phyloP scores from a whole-genome alignment of 306 rosid genomes.

The Quercus parvula region DNA sequence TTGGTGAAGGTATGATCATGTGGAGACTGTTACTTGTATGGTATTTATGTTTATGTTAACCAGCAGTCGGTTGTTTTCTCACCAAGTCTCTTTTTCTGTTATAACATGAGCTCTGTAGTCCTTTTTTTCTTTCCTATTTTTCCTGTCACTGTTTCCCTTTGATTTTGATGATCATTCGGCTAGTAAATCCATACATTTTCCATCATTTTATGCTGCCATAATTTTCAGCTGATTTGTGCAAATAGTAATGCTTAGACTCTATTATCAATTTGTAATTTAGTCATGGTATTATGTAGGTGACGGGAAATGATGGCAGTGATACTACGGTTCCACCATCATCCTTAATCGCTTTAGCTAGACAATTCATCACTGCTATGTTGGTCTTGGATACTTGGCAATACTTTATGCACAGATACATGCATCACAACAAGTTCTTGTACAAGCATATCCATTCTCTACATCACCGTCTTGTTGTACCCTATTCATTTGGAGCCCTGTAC shows the following conservation, averaged over 20 bases:
- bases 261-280: constrained; percentile 13
- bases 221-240: neutral
- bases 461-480: constrained; percentile 85
- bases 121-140: neutral
- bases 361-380: constrained; percentile 78
- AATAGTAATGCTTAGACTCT: constrained; percentile 7
- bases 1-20: neutral
- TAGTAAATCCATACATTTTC: neutral
- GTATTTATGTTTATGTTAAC: neutral
- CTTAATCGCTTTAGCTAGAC: constrained; percentile 47
- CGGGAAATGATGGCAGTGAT: constrained; percentile 49
- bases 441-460: constrained; percentile 93
- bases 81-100: neutral
- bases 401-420: constrained; percentile 97
- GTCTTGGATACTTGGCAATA: constrained; percentile 98
- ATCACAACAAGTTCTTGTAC: constrained; percentile 88
- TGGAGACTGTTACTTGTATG: neutral
- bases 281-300: constrained; percentile 47
- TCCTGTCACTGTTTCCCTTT: neutral
- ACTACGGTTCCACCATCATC: constrained; percentile 38
- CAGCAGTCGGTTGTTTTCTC: neutral
- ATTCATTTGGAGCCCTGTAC: constrained; percentile 91
- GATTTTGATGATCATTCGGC: neutral
- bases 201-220: neutral
- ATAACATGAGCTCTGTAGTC: neutral